Evolutionary conservation across 768 basidiomycete genomes (phyloP), one percentile per base, ranked within the genome.

Genomic region (Mycena alexandri): DNA sequence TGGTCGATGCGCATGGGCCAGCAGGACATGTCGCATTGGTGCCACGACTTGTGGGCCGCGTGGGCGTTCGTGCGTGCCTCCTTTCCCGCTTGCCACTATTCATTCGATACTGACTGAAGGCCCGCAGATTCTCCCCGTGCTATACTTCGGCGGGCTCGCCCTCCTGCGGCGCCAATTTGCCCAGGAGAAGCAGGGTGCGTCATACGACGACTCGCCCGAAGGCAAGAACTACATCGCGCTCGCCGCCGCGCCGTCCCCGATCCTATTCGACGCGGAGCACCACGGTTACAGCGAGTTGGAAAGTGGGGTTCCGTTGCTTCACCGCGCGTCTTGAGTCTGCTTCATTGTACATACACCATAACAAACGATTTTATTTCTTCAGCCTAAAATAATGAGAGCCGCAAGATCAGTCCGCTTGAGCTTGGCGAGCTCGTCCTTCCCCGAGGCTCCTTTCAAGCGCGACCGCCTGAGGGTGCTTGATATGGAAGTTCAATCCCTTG

Each of bases 111-210:
- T 53, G 51, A 50, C 56, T 29, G 13, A 50, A 43, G 21, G 58
- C 16, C 17, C 47, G 24, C 59, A 86, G 86, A 38, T 81, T n/a
- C 64, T 86, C 16, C 81, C 83, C 11, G 54, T 84, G 12, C 76
- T 80, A 22, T 89, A 89, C 72, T 71, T 84, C 53, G 74, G 75
- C 10, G 87, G 88, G 1, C 79, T 83, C 43, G 74, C 73, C 11
- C 70, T 85, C 22, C 75, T 86, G 5, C 80, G 78, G 11, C 79
- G 82, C 24, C 85, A 86, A 68, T 77, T 84, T 64, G 75, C 75
- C 57, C 79, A 81, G 53, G 84, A 86, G 72, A 69, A 74, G 25
- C 63, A 73, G 34, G 73, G 43, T 12, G 43, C 66, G 47, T 47
- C 68, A 47, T 68, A 65, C 42, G 63, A 51, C 8, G 48, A 55